phyloP scores from a whole-genome alignment of 176 grass and related monocot genomes.

The Metroxylon sagu region DNA sequence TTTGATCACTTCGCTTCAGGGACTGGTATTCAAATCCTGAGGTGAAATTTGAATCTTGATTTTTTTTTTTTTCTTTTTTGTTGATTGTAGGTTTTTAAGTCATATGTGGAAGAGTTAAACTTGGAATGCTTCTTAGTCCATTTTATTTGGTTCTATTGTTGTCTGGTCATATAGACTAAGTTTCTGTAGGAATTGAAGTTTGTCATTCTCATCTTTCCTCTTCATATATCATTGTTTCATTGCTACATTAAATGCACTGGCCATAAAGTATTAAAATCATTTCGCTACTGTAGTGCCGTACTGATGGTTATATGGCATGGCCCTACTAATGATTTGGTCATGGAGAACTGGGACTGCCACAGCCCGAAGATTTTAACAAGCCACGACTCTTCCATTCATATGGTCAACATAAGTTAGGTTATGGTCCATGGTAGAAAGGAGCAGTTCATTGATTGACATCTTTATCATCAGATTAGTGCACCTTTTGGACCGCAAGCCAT shows the following conservation, averaged over 20 bases:
- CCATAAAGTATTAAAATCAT: conserved; percentile 7
- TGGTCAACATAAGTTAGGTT: conserved; percentile 14
- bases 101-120: too few relatives aligned
- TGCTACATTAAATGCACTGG: conserved; percentile 39
- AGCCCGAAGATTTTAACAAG: conserved; percentile 1
- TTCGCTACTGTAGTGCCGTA: conserved; percentile 10
- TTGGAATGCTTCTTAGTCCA: background rate
- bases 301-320: conserved; percentile 22
- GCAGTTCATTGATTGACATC: conserved; percentile 37
- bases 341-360: conserved; percentile 12
- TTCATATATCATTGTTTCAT: conserved; percentile 14
- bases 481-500: conserved; percentile 9
- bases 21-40: too few relatives aligned
- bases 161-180: conserved; percentile 1
- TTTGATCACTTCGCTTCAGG: background rate
- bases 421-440: conserved; percentile 11
- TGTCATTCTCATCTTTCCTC: background rate
- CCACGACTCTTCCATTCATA: background rate
- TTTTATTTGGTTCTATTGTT: background rate
- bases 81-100: too few relatives aligned
- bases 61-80: too few relatives aligned
- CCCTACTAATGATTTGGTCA: conserved; percentile 6
- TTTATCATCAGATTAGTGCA: conserved; percentile 21
- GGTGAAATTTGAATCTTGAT: too few relatives aligned
- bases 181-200: conserved; percentile 31